Evolutionary conservation across 2,329 filamentous ascomycete species (phyloP).

Genomic region (Arthrobotrys sphaeroides): DNA sequence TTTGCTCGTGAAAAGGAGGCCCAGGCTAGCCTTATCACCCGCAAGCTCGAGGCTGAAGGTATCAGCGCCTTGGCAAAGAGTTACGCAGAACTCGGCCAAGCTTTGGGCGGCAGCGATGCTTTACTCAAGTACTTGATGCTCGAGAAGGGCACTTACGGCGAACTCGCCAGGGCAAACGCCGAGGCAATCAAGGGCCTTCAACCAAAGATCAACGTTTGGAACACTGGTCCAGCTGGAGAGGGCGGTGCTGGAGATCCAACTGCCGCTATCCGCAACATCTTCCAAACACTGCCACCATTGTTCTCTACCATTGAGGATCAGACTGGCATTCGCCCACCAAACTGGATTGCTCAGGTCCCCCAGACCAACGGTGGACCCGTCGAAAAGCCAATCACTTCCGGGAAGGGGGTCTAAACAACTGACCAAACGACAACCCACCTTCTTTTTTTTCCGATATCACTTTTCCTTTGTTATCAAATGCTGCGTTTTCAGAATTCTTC

Average conservation of each 20-base stretch:
- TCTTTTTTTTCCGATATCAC: not conserved
- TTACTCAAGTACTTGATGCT: constrained; percentile 89
- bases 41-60: constrained; percentile 80
- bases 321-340: constrained; percentile 81
- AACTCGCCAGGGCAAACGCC: constrained; percentile 81
- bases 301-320: constrained; percentile 88
- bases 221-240: constrained; percentile 71
- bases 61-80: constrained; percentile 79
- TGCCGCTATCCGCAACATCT: constrained; percentile 78
- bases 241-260: constrained; percentile 67
- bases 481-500: constrained; percentile 3
- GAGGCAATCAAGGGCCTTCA: constrained; percentile 77
- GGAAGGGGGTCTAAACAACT: constrained; percentile 9
- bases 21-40: constrained; percentile 69
- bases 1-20: constrained; percentile 66
- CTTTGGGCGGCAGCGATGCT: constrained; percentile 79
- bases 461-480: constrained; percentile 20
- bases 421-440: not conserved
- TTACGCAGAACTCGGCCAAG: constrained; percentile 76
- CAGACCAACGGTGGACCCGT: constrained; percentile 41
- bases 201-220: constrained; percentile 91
- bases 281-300: constrained; percentile 83
- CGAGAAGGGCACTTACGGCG: constrained; percentile 79
- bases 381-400: constrained; percentile 22
- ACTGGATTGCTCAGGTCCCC: constrained; percentile 67